Evolutionary conservation across 768 basidiomycete genomes (phyloP).

Genomic region (Boletus sensibilis): DNA sequence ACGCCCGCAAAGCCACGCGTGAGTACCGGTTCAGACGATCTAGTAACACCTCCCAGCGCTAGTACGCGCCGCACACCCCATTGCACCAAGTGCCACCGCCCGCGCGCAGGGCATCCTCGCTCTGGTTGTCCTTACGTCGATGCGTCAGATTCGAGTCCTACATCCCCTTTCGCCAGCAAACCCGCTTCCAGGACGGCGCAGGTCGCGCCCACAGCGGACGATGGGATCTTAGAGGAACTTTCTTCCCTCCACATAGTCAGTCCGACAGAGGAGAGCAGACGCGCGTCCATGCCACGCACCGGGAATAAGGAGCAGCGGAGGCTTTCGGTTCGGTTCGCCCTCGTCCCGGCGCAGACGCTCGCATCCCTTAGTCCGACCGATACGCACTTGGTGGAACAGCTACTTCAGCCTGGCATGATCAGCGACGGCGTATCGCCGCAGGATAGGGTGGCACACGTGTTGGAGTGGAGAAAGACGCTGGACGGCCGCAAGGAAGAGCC

Average conservation of each 20-base stretch:
- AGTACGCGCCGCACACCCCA: constrained; percentile 51
- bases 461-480: constrained; percentile 34
- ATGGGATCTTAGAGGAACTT: constrained; percentile 41
- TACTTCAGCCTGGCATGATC: constrained; percentile 46
- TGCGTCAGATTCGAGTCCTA: constrained; percentile 18
- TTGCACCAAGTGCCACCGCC: constrained; percentile 56
- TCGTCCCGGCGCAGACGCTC: constrained; percentile 42
- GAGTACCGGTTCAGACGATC: constrained; percentile 5
- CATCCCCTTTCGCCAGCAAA: constrained; percentile 15
- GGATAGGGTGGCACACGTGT: constrained; percentile 30
- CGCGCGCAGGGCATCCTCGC: constrained; percentile 58
- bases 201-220: constrained; percentile 12
- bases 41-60: constrained; percentile 32
- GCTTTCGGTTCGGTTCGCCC: constrained; percentile 32
- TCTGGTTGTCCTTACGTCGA: constrained; percentile 55
- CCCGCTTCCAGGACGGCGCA: background rate
- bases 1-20: constrained; percentile 27
- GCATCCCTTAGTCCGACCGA: constrained; percentile 50
- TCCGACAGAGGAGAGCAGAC: constrained; percentile 18
- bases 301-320: constrained; percentile 18
- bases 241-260: constrained; percentile 45
- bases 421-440: constrained; percentile 21
- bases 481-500: constrained; percentile 34
- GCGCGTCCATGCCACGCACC: constrained; percentile 3
- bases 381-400: constrained; percentile 44